Conservation (phyloP, 2,329 filamentous ascomycete genomes). For the Nothomitra cinnamomea region DNA sequence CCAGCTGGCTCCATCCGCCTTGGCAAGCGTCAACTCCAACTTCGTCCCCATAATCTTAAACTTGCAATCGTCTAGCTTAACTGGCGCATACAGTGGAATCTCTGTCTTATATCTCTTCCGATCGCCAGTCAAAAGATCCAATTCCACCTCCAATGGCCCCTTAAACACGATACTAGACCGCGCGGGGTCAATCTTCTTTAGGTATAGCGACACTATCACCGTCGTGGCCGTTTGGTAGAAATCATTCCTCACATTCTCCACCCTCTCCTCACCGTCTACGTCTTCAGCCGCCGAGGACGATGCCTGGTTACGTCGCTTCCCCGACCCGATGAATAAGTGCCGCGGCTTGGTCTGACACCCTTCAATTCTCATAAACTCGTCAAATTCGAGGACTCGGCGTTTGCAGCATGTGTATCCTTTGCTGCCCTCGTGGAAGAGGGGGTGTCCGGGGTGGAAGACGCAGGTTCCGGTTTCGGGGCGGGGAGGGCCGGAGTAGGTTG, state of each 20-base stretch:
- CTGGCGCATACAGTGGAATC: not conserved
- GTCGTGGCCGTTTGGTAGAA: slow-evolving; percentile 83
- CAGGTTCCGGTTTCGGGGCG: slow-evolving; percentile 58
- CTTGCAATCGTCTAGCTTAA: not conserved
- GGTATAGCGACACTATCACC: slow-evolving; percentile 81
- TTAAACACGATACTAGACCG: slow-evolving; percentile 56
- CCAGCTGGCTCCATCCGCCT: slow-evolving; percentile 66
- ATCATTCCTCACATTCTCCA: slow-evolving; percentile 46
- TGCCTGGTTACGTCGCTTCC: slow-evolving; percentile 44
- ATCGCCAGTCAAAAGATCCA: slow-evolving; percentile 79
- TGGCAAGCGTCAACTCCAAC: slow-evolving; percentile 59
- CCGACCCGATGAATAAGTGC: slow-evolving; percentile 74
- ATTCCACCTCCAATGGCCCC: slow-evolving; percentile 38
- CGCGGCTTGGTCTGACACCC: slow-evolving; percentile 69
- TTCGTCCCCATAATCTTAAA: not conserved
- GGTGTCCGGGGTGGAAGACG: slow-evolving; percentile 72
- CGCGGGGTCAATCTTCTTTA: slow-evolving; percentile 91
- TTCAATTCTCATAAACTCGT: slow-evolving; percentile 91
- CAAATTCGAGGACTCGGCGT: slow-evolving; percentile 84
- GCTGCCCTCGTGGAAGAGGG: slow-evolving; percentile 94
- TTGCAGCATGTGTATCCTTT: slow-evolving; percentile 98
- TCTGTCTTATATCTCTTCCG: slow-evolving; percentile 40
- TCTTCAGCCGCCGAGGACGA: slow-evolving; percentile 17
- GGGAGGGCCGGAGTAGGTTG: slow-evolving; percentile 42
- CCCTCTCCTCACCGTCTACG: slow-evolving; percentile 44